Base-by-base conservation (phyloP, 768 basidiomycete species). In the Neoboletus brunneissimus region DNA sequence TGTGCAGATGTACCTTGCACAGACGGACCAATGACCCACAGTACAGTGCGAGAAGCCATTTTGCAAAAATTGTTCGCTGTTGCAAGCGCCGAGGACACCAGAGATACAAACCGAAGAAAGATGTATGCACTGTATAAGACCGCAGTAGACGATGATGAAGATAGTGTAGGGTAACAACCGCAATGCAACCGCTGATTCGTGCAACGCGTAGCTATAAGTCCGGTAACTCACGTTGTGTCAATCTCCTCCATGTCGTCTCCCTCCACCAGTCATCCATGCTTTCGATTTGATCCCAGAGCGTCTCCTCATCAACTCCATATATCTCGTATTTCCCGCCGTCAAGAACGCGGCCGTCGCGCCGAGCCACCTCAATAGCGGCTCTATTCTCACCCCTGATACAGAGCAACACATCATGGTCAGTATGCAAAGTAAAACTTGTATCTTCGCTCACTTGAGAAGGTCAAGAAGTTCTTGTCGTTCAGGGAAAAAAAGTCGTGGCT, bases 211-310 rank as follows among this genome's bases (percentile, higher is more conserved):
- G 40, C 40, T 67, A 70, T 62, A 82, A 50, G 73, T 94, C 93
- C n/a, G 92, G 92, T 53, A 94, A 72, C 71, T 95, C 92, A 67
- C 93, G 78, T 60, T 87, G 85, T 64, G 91, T 83, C 53, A 95
- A 73, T 56, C 93, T 77, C 38, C 78, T 84, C 91, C 92, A 96
- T 48, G 92, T 95, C 58, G 84, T 89, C 65, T 94, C 91, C 67
- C 84, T 91, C 93, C 94, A 95, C 91, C 90, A 92, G 40, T 92
- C 91, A 20, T 88, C 84, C 87, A 93, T 89, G 50, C 78, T 77
- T 59, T 88, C 82, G 35, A 96, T 86, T 42, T 86, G 79, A 40
- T 88, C 88, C 87, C 94, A 95, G 15, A 96, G 71, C 1, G 82
- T 81, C 67, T 94, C 91, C 69, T 95, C 94, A 54, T 89, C 86